A percentile compares a stretch with the other conserved stretches of the same genome.
Evolutionary conservation across 352 stramenopile species (phyloP).

Genomic region (Aphanomyces stellatus): DNA sequence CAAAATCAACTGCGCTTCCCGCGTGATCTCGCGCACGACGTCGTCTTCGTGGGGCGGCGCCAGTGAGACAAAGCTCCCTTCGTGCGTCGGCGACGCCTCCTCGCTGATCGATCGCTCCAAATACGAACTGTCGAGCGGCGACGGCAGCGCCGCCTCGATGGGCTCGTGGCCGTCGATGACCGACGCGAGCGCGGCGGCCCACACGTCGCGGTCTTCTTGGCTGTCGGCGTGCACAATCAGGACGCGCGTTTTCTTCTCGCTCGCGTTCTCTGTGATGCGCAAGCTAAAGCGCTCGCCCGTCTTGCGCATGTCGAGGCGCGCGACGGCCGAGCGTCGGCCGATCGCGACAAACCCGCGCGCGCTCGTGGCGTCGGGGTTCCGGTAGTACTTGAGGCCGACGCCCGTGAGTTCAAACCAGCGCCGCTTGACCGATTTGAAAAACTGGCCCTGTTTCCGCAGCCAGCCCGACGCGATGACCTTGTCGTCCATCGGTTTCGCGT

Average conservation of each 20-base stretch:
- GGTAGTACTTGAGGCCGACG: constrained; percentile 60
- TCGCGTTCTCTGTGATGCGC: constrained; percentile 37
- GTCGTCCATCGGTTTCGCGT: constrained; percentile 46
- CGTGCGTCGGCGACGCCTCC: constrained; percentile 22
- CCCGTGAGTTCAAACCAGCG: constrained; percentile 76
- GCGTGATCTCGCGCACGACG: constrained; percentile 54
- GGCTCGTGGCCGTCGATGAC: constrained; percentile 33
- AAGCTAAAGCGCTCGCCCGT: constrained; percentile 78
- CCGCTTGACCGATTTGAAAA: constrained; percentile 82
- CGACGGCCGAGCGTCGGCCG: constrained; percentile 34
- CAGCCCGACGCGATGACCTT: constrained; percentile 67
- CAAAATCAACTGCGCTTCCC: constrained; percentile 74
- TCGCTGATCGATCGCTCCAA: background rate
- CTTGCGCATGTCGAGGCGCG: constrained; percentile 66
- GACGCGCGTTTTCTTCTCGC: constrained; percentile 28
- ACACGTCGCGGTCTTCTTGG: constrained; percentile 74
- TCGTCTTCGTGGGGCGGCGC: constrained; percentile 55
- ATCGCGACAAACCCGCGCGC: constrained; percentile 70
- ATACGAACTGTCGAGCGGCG: background rate
- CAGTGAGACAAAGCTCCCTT: too few species aligned
- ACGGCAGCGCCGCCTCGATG: background rate
- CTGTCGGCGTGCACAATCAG: constrained; percentile 76
- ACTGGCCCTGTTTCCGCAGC: constrained; percentile 73
- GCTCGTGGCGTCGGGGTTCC: constrained; percentile 58
- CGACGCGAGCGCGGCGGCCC: constrained; percentile 59